Conservation (phyloP, 176 grass and related monocot species). For the Ananas comosus region DNA sequence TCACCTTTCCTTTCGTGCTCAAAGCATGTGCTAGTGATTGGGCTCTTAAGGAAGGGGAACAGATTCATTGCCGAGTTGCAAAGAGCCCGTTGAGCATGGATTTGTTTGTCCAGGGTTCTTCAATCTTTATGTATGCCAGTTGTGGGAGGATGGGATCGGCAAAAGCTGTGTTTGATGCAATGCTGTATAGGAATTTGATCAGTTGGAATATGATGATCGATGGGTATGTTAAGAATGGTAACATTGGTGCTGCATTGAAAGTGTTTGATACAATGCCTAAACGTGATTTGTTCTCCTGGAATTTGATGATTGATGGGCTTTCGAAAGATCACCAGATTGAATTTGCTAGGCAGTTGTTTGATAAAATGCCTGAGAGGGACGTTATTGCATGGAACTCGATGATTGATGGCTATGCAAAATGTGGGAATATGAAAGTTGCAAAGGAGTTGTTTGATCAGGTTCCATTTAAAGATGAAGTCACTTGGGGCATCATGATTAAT, state of each 20-base stretch:
- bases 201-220: constrained; percentile 20
- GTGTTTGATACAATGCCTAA: constrained; percentile 14
- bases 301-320: constrained; percentile 19
- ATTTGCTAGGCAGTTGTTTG: constrained; percentile 13
- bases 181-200: constrained; percentile 19
- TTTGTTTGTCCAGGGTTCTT: constrained; percentile 19
- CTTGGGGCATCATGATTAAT: constrained; percentile 22
- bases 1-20: constrained; percentile 22
- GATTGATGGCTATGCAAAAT: constrained; percentile 19
- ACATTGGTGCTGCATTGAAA: not conserved
- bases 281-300: constrained; percentile 23
- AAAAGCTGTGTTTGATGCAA: constrained; percentile 12
- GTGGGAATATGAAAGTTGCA: constrained; percentile 11
- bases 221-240: constrained; percentile 16
- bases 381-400: constrained; percentile 23
- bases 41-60: constrained; percentile 12
- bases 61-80: constrained; percentile 3
- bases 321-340: constrained; percentile 8
- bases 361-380: constrained; percentile 21
- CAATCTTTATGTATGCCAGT: constrained; percentile 16
- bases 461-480: constrained; percentile 20
- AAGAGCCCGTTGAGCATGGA: constrained; percentile 11
- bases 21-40: constrained; percentile 11
- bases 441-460: constrained; percentile 12
- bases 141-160: constrained; percentile 6